Base-by-base conservation (phyloP, 192 early-diverging fungal genomes). In the Linnemannia hyalina region DNA sequence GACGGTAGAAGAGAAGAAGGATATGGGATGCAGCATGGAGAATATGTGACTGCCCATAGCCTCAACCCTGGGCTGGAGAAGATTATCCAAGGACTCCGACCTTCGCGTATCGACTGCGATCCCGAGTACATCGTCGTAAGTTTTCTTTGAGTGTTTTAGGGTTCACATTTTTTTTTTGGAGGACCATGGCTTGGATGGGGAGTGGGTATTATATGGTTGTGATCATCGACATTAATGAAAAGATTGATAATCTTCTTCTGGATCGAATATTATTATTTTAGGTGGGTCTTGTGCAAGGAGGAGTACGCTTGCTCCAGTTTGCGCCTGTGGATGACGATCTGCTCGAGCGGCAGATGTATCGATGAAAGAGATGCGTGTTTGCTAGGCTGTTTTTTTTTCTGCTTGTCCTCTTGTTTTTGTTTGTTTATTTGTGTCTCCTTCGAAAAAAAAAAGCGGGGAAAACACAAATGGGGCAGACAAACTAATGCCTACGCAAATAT, bases 81-180 rank as follows among this genome's bases (percentile, higher is more conserved):
- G 70, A 85, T 85, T 40, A 85, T 85, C 32, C 83, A 85, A 41
- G 83, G 83, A 10, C 70, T 85, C 3, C 83, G 83, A 35, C 83
- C 83, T n/a, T 85, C 83, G 35, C 83, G 83, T 60, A 80, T 85
- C 60, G 83, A 85, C 49, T 85, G 83, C 65, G 83, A 85, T 49
- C 83, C 83, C 32, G 83, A 85, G 75, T 85, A 85, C 42, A 85
- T 85, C 32, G 83, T 73, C 42, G 83, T 85, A 85, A 71, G 82
- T 68, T 22, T 73, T 6, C 1, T 41, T 18, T 36, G 23, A 35
- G 11, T 46, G 10, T 44, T 13, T 11, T 71, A 15, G 36, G 18
- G 42, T 16, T n/a, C 41, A 29, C 8, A 23, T 70, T 70, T 41
- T 70, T 20, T 38, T 29, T 70, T 70, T 42, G 38, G 35, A 70